Conservation (phyloP, 495 filamentous ascomycete species). For the Elaphomyces granulatus region DNA sequence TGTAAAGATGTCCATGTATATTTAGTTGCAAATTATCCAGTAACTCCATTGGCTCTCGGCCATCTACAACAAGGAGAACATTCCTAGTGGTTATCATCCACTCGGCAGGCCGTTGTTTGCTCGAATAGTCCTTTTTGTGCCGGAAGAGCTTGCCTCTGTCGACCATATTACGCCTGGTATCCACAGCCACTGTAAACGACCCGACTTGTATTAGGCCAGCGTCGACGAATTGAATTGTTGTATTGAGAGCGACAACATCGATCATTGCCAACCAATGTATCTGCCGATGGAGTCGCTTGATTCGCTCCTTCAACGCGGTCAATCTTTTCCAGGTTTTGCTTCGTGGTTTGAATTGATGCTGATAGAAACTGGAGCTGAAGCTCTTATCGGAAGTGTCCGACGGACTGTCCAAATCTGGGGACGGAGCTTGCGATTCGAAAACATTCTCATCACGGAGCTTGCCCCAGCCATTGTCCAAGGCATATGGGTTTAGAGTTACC, state of each 20-base stretch:
- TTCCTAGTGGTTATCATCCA: constrained; percentile 83
- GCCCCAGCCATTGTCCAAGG: constrained; percentile 35
- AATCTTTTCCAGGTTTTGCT: constrained; percentile 69
- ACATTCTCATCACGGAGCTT: constrained; percentile 12
- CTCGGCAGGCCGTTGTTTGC: constrained; percentile 70
- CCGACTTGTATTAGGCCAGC: constrained; percentile 78
- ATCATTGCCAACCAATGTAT: constrained; percentile 83
- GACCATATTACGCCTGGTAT: constrained; percentile 81
- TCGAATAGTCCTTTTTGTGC: constrained; percentile 55
- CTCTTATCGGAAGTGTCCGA: constrained; percentile 6
- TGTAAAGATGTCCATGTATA: constrained; percentile 84
- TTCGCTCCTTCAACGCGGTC: constrained; percentile 60
- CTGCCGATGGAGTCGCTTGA: constrained; percentile 74
- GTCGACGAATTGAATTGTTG: constrained; percentile 55
- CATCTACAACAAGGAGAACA: constrained; percentile 74
- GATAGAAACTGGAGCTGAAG: constrained; percentile 4
- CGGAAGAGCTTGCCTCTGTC: constrained; percentile 84
- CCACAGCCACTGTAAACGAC: constrained; percentile 69
- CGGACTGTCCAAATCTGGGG: constrained; percentile 11
- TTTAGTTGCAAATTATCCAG: constrained; percentile 80
- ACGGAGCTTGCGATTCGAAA: constrained; percentile 13
- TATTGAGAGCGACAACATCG: constrained; percentile 75
- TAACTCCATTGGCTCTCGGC: constrained; percentile 72
- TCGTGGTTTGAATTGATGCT: constrained; percentile 19
- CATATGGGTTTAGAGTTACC: constrained; percentile 64